A percentile compares a stretch with the other conserved stretches of the same genome.
Evolutionary conservation across 2,329 filamentous ascomycete species (phyloP).

Genomic region (Trichoderma harzianum): DNA sequence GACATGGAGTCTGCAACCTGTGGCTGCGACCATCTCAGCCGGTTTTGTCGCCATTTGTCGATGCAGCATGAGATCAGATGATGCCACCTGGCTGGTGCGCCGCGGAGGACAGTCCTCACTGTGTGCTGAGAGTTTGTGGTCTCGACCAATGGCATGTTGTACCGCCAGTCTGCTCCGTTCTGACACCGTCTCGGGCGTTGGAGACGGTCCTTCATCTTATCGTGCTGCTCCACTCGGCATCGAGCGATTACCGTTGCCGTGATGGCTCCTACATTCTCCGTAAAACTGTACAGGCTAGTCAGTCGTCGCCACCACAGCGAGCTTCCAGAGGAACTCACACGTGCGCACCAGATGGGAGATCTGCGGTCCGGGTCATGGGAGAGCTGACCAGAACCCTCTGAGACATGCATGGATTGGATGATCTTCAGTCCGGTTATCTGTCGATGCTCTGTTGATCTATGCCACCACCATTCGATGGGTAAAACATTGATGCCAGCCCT

Average conservation of each 20-base stretch:
- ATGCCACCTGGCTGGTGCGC: background rate
- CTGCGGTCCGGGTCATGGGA: background rate
- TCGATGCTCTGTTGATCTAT: constrained; percentile 13
- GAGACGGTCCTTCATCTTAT: constrained; percentile 15
- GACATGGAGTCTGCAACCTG: background rate
- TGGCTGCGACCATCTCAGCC: background rate
- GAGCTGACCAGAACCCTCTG: background rate
- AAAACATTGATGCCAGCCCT: background rate
- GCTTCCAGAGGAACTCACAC: background rate
- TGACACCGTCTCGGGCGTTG: constrained; percentile 8
- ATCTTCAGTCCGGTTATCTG: constrained; percentile 11
- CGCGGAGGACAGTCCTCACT: background rate
- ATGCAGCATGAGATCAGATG: constrained; percentile 9
- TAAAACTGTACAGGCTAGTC: background rate
- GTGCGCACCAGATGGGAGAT: constrained; percentile 2
- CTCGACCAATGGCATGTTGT: constrained; percentile 8
- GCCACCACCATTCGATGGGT: background rate
- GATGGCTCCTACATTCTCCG: background rate
- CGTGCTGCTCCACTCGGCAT: background rate
- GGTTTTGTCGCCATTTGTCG: background rate
- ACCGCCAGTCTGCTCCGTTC: background rate
- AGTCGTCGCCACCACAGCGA: background rate
- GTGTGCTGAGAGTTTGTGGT: constrained; percentile 2
- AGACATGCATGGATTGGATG: constrained; percentile 9
- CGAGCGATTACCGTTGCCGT: background rate